Evolutionary conservation across 176 grass and related monocot species (phyloP).

Genomic region (Pontederia paniculata): DNA sequence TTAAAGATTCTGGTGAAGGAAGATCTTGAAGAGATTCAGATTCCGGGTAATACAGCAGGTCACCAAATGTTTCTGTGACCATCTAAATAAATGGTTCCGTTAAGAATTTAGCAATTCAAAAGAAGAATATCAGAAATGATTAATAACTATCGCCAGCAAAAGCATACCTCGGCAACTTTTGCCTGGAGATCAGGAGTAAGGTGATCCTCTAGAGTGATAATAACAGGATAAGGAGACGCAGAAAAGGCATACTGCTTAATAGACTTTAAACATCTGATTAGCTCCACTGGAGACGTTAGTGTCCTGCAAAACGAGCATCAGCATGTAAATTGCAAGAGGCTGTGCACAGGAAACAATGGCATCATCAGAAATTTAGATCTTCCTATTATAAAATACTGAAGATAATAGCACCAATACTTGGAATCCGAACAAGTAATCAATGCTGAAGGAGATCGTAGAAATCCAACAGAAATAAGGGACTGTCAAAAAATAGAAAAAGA

Average conservation of each 20-base stretch:
- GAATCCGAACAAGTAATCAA: too few species aligned
- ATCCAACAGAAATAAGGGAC: too few species aligned
- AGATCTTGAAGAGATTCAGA: conserved; percentile 73
- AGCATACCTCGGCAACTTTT: conserved; percentile 78
- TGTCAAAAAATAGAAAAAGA: too few species aligned
- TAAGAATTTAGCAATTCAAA: neutral
- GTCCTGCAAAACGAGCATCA: conserved; percentile 50
- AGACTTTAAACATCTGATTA: conserved; percentile 78
- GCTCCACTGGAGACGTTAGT: conserved; percentile 77
- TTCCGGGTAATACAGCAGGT: conserved; percentile 77
- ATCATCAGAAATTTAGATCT: too few species aligned
- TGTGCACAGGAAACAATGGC: neutral
- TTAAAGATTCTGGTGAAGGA: conserved; percentile 76
- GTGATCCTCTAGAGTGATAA: conserved; percentile 97
- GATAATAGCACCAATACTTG: too few species aligned
- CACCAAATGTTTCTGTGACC: conserved; percentile 79
- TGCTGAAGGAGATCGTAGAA: too few species aligned
- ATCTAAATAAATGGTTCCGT: conserved; percentile 38
- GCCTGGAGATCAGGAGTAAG: conserved; percentile 84
- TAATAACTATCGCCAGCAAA: neutral
- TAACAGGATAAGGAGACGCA: conserved; percentile 90
- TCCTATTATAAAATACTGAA: too few species aligned
- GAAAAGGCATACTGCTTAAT: conserved; percentile 95
- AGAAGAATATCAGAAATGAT: neutral
- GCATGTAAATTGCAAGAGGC: conserved; percentile 5